A percentile compares a stretch with the other conserved stretches of the same genome.
These are phyloP conservation scores for Fragilariopsis cylindrus DNA, from an alignment of 108 stramenopile genomes.

Conservation along the genomic window DNA sequence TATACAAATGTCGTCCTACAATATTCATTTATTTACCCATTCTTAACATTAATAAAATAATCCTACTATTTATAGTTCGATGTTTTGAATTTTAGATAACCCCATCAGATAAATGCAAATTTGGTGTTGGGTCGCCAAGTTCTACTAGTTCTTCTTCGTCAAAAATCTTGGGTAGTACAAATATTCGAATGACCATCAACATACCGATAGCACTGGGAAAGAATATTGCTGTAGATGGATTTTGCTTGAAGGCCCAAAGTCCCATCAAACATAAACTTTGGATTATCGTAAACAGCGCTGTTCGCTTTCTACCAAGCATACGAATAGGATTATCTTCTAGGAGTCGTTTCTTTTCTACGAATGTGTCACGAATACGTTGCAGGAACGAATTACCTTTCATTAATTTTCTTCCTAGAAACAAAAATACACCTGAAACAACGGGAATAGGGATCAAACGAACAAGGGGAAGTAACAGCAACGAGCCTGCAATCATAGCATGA, in stretches of 20 bases:
- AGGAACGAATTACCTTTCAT: slow-evolving; percentile 85
- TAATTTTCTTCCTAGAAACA: slow-evolving; percentile 90
- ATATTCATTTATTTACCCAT: not conserved
- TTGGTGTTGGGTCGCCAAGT: slow-evolving; percentile 64
- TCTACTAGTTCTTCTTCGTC: slow-evolving; percentile 72
- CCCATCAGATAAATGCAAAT: slow-evolving; percentile 23
- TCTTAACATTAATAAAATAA: not conserved
- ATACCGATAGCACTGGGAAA: slow-evolving; percentile 93
- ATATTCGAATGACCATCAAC: slow-evolving; percentile 81
- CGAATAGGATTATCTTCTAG: slow-evolving; percentile 72
- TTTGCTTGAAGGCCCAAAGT: slow-evolving; percentile 90
- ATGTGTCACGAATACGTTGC: slow-evolving; percentile 62
- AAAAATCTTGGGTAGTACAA: slow-evolving; percentile 81
- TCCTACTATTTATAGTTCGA: no score
- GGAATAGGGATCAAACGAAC: slow-evolving; percentile 87
- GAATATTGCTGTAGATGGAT: slow-evolving; percentile 91
- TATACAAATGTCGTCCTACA: not conserved
- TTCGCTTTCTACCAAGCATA: slow-evolving; percentile 69
- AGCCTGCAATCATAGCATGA: slow-evolving; percentile 87
- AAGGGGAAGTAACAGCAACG: slow-evolving; percentile 76
- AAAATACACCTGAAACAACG: slow-evolving; percentile 93
- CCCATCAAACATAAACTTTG: slow-evolving; percentile 75
- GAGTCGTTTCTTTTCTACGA: slow-evolving; percentile 65
- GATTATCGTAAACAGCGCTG: slow-evolving; percentile 63
- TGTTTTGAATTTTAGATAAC: not conserved